These are phyloP conservation scores for Babesia gibsoni DNA, from an alignment of 169 alveolate genomes.

Conservation along the genomic window DNA sequence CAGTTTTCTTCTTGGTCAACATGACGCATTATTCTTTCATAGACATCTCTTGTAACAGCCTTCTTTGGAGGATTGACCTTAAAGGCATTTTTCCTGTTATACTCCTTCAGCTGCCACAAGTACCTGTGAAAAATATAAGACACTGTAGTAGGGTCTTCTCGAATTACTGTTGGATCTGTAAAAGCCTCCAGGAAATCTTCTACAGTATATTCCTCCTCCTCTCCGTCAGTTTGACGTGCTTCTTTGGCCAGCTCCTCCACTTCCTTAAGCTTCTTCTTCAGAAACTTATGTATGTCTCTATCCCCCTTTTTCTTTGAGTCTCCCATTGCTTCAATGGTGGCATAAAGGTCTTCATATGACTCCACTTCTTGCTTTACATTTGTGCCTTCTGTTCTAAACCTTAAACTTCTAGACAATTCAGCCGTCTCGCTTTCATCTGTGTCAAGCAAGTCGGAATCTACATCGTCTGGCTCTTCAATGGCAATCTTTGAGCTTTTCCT, in stretches of 20 bases:
- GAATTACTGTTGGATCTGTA: neutral
- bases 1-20: conserved; percentile 22
- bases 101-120: neutral
- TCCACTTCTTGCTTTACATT: neutral
- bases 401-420: too few relatives aligned
- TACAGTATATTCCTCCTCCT: conserved; percentile 5
- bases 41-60: neutral
- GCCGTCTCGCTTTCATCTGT: too few relatives aligned
- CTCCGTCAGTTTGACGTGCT: neutral
- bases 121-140: neutral
- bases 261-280: conserved; percentile 27
- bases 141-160: neutral
- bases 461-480: neutral
- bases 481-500: too few relatives aligned
- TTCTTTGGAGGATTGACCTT: neutral
- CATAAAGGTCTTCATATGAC: conserved; percentile 16
- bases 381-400: conserved; percentile 7
- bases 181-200: conserved; percentile 26
- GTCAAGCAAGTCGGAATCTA: neutral
- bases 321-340: conserved; percentile 18
- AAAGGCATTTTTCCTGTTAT: neutral
- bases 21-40: neutral
- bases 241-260: neutral
- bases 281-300: conserved; percentile 17
- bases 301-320: conserved; percentile 22